Conservation (phyloP, 2,329 filamentous ascomycete species). For the Fusarium torulosum region DNA sequence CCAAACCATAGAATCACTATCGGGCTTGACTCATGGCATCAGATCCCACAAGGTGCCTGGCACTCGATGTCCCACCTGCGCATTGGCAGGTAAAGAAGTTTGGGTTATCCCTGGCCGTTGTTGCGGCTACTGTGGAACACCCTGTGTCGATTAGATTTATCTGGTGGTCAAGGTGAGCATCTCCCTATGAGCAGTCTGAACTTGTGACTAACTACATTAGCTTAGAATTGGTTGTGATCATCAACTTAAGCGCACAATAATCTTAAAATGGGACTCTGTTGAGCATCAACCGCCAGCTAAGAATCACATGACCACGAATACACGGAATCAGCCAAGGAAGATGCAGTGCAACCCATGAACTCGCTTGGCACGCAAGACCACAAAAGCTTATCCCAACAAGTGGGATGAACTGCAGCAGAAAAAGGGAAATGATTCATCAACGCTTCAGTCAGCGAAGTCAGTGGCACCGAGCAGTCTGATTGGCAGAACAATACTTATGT, state of each 20-base stretch:
- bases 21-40: neutral
- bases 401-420: neutral
- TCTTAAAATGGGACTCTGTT: neutral
- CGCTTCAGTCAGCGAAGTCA: constrained; percentile 14
- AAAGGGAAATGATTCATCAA: constrained; percentile 6
- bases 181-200: neutral
- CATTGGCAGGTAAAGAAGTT: constrained; percentile 62
- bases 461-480: constrained; percentile 15
- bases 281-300: neutral
- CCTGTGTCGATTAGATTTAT: constrained; percentile 48
- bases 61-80: constrained; percentile 65
- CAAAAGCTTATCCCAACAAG: neutral
- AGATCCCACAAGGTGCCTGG: constrained; percentile 57
- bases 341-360: neutral
- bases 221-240: neutral
- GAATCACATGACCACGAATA: neutral
- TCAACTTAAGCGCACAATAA: constrained; percentile 2
- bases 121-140: constrained; percentile 65
- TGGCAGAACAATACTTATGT: constrained; percentile 6
- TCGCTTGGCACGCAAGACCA: neutral
- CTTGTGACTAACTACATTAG: constrained; percentile 9
- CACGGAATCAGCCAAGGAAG: neutral
- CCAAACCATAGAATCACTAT: neutral
- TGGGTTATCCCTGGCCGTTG: constrained; percentile 68
- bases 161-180: constrained; percentile 16